Conservation (phyloP, 163 green algal species). For the Trebouxia gelatinosa region DNA sequence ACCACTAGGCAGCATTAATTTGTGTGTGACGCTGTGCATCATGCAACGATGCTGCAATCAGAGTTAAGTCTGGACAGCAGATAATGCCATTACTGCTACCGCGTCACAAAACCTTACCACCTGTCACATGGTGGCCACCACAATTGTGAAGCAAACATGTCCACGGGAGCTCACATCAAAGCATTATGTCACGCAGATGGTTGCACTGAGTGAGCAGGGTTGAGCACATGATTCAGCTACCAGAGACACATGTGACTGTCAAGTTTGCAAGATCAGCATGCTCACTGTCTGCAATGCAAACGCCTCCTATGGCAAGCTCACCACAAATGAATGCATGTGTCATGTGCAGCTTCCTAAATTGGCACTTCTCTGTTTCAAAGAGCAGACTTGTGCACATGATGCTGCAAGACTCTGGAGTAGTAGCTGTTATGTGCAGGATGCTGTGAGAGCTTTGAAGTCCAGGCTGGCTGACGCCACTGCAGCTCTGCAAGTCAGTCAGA, state of each 20-base stretch:
- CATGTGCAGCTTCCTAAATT: background rate
- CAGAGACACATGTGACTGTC: background rate
- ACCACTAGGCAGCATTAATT: no score
- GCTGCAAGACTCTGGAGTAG: background rate
- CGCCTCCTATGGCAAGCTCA: background rate
- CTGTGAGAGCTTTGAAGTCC: constrained; percentile 54
- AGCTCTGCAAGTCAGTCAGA: constrained; percentile 35
- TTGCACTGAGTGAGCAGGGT: no score
- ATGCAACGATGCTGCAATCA: no score
- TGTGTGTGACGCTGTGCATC: no score
- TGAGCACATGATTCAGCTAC: no score
- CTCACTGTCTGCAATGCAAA: background rate
- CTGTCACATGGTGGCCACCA: no score
- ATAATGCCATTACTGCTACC: no score
- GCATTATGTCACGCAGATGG: no score
- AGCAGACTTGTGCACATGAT: background rate
- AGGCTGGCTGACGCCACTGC: constrained; percentile 18
- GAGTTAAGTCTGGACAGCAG: no score
- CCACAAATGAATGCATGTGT: background rate
- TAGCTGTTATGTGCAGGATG: constrained; percentile 50
- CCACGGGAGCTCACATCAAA: no score
- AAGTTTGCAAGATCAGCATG: background rate
- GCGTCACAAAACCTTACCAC: no score
- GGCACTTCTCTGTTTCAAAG: background rate
- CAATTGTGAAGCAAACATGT: no score